phyloP scores from a whole-genome alignment of 164 flowering plant genomes.

The Annona squamosa region DNA sequence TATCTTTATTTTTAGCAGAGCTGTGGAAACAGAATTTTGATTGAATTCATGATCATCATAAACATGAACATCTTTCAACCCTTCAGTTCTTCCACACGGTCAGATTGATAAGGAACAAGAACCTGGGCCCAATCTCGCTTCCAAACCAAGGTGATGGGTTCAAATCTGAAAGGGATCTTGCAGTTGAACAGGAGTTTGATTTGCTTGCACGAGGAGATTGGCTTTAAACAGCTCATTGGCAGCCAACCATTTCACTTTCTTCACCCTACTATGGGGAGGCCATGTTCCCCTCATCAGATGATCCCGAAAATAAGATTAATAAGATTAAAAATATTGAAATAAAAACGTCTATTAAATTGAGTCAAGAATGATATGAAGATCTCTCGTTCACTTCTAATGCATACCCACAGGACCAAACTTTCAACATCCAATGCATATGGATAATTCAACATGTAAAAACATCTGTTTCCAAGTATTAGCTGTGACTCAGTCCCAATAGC shows the following conservation, averaged over 20 bases:
- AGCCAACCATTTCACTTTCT: not conserved
- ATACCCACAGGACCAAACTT: not conserved
- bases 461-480: not conserved
- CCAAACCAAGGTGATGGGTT: not conserved
- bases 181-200: not conserved
- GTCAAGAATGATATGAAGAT: not conserved
- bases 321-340: no score
- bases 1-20: no score
- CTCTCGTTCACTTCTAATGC: not conserved
- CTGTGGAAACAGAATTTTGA: not conserved
- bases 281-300: not conserved
- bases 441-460: not conserved
- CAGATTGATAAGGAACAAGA: not conserved
- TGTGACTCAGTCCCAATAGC: not conserved
- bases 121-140: no score
- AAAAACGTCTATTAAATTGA: no score
- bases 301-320: not conserved
- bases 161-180: not conserved
- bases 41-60: not conserved
- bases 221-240: not conserved
- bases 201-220: not conserved
- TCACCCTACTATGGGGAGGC: no score
- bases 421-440: not conserved
- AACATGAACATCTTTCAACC: not conserved
- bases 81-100: not conserved